Base-by-base conservation (phyloP, 2,329 filamentous ascomycete species). In the Coniochaeta ligniaria region DNA sequence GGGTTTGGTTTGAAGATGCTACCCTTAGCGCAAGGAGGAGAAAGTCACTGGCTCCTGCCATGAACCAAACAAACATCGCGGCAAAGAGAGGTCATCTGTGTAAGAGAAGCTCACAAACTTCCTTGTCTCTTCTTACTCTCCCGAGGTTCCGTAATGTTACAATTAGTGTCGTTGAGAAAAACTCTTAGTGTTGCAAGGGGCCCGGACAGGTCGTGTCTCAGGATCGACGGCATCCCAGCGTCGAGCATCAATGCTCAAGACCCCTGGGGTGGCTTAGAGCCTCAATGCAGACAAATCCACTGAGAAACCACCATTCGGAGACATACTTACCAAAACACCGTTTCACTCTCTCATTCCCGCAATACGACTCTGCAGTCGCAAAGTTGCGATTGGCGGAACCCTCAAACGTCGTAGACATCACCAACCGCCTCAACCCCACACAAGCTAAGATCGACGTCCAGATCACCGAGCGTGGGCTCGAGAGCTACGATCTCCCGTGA, bases 181-280 rank as follows among this genome's bases (percentile, higher is more conserved):
- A n/a, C 16, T n/a, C n/a, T 11, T 11, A 47, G 43, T 11, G 43
- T 20, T 24, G 20, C 43, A 22, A 47, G 43, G 43, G 43, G n/a
- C 43, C 43, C 43, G n/a, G n/a, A 47, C 43, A 47, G 43, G 9
- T 12, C 20, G 41, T 38, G 58, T 59, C 36, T 59, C 43, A 59
- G 35, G 58, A 59, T 59, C 58, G 43, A 59, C 58, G 17, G 35
- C 45, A 59, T 59, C 58, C 58, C 22, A 22, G 45, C 26, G 41
- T 26, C 43, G 35, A 24, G 45, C 58, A 22, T 35, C 26, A 54
- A 59, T 59, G 58, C 58, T 54, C 28, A 1, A 24, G 31, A 12
- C n/a, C 22, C 16, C 26, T 24, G 5, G 16, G 22, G 47, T 28
- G 47, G 47, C 47, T 52, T 52, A 52, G 47, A 26, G 22, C 47